Evolutionary conservation across 768 basidiomycete genomes (phyloP).

Genomic region (Tephrocybe sp.): DNA sequence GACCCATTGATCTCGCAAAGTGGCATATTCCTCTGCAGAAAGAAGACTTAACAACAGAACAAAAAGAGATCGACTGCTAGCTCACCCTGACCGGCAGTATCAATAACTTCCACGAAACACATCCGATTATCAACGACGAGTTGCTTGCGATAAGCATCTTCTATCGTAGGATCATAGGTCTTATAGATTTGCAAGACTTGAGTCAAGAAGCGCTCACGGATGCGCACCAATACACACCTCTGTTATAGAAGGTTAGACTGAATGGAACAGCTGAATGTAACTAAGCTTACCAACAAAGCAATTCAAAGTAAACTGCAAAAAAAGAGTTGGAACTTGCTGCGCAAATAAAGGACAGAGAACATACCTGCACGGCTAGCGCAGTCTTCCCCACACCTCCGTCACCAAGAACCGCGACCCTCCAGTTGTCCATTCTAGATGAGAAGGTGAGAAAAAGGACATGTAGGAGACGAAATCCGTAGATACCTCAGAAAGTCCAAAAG

Average conservation of each 20-base stretch:
- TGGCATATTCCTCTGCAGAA: constrained; percentile 88
- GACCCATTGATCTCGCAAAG: constrained; percentile 96
- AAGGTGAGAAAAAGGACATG: constrained; percentile 17
- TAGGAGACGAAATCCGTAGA: constrained; percentile 9
- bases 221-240: constrained; percentile 43
- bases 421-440: constrained; percentile 73
- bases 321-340: constrained; percentile 9
- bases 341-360: constrained; percentile 22
- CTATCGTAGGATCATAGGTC: constrained; percentile 99
- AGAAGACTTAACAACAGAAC: constrained; percentile 17
- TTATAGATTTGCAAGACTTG: constrained; percentile 26
- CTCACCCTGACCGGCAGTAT: constrained; percentile 96
- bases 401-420: constrained; percentile 94
- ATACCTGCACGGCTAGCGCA: constrained; percentile 89
- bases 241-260: constrained; percentile 25
- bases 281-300: constrained; percentile 85
- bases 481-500: constrained; percentile 30
- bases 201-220: constrained; percentile 10
- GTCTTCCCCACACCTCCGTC: constrained; percentile 99
- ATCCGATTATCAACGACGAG: constrained; percentile 92
- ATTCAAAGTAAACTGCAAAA: constrained; percentile 82
- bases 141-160: constrained; percentile 96
- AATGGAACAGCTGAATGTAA: constrained; percentile 11
- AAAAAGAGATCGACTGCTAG: constrained; percentile 4
- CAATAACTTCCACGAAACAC: constrained; percentile 95